phyloP scores from a whole-genome alignment of 2,329 filamentous ascomycete species.

The Alternaria atra region DNA sequence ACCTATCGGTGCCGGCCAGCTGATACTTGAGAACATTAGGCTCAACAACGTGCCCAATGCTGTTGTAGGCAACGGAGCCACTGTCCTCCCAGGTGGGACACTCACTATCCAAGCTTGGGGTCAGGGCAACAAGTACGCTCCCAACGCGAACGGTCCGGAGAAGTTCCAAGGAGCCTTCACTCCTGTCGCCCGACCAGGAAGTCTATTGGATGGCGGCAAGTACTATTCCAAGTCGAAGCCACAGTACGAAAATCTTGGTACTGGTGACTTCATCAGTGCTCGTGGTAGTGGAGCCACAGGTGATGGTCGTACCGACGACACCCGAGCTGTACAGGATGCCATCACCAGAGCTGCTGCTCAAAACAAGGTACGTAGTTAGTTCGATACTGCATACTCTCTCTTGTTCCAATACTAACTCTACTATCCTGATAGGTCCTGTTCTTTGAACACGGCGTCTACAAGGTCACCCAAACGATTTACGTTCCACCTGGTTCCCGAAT shows the following conservation, averaged over 20 bases:
- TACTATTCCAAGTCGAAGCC: constrained; percentile 64
- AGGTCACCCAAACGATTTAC: constrained; percentile 65
- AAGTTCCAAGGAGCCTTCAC: constrained; percentile 59
- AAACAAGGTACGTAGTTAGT: constrained; percentile 43
- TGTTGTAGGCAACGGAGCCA: constrained; percentile 40
- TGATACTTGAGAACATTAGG: constrained; percentile 65
- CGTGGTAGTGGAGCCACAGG: constrained; percentile 70
- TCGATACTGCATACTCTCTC: background rate
- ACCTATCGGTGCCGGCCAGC: constrained; percentile 58
- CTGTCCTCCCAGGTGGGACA: constrained; percentile 44
- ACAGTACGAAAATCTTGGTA: constrained; percentile 60
- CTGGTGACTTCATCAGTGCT: constrained; percentile 68
- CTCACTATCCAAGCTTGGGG: constrained; percentile 48
- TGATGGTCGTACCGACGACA: constrained; percentile 83
- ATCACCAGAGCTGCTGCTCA: constrained; percentile 70
- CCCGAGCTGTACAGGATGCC: constrained; percentile 77
- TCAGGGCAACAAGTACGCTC: constrained; percentile 49
- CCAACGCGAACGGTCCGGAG: constrained; percentile 54
- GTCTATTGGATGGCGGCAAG: constrained; percentile 58
- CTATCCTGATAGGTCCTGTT: constrained; percentile 55
- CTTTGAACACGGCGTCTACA: constrained; percentile 68
- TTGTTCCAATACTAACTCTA: background rate
- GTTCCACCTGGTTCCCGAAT: constrained; percentile 77
- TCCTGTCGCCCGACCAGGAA: constrained; percentile 57
- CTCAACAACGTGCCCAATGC: constrained; percentile 47